These are phyloP conservation scores for Cercospora canescens DNA, from an alignment of 2,329 filamentous ascomycete species.

Conservation along the genomic window DNA sequence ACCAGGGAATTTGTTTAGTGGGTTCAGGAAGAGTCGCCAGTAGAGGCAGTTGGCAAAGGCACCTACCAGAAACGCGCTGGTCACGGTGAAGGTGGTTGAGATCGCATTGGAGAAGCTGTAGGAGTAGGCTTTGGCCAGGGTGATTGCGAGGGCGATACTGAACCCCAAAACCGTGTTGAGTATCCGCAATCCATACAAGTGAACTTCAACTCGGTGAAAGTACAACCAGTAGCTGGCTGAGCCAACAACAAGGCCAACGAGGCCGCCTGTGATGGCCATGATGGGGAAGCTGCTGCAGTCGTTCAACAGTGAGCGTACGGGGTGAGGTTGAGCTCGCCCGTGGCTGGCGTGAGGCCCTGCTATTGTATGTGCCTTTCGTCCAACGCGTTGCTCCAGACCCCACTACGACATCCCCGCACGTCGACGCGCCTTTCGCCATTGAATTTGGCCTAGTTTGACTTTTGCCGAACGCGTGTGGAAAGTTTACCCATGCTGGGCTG, in stretches of 20 bases:
- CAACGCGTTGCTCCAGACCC: constrained; percentile 1
- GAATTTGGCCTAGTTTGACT: constrained; percentile 1
- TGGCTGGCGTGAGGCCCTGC: background rate
- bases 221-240: constrained; percentile 26
- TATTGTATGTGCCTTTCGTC: background rate
- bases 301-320: background rate
- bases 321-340: background rate
- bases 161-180: constrained; percentile 25
- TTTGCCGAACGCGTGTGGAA: constrained; percentile 17
- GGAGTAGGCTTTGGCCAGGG: constrained; percentile 21
- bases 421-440: constrained; percentile 3
- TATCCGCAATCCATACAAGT: constrained; percentile 31
- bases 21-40: constrained; percentile 40
- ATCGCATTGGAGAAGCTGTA: constrained; percentile 18
- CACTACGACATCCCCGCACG: constrained; percentile 9
- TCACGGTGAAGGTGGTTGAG: constrained; percentile 8
- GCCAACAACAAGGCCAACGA: constrained; percentile 12
- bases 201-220: constrained; percentile 31
- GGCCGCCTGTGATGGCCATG: background rate
- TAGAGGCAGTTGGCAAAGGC: constrained; percentile 37
- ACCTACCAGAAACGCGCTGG: constrained; percentile 24
- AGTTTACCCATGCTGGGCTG: constrained; percentile 9
- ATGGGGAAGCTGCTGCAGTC: background rate
- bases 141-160: constrained; percentile 18
- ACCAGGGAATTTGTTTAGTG: constrained; percentile 37